Evolutionary conservation across 495 filamentous ascomycete species (phyloP), one percentile per base, ranked within the genome.

Genomic region (Copromyces sp.): DNA sequence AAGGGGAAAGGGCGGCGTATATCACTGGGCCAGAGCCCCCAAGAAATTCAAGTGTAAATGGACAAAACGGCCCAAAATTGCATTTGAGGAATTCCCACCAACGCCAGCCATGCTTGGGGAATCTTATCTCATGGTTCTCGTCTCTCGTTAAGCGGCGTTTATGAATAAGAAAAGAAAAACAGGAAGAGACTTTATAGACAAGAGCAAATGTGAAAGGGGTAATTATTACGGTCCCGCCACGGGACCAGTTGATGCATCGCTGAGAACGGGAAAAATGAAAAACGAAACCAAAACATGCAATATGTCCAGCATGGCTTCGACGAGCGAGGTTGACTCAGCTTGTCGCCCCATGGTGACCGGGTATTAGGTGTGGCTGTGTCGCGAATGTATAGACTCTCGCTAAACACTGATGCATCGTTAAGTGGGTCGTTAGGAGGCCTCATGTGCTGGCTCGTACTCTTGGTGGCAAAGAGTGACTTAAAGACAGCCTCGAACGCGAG

Each of bases 101-200:
- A 74, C 73, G 73, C 75, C 73, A 40, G 71, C 75, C 71, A 75
- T 76, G 75, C 75, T 73, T 65, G 61, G 68, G 68, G 47, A 69
- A 65, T 65, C 53, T 65, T 65, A 71, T 69, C 42, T 76, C 75
- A 74, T 76, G 70, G 71, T 73, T 65, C 70, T 73, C 75, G 68
- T 76, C 75, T 76, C 75, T 76, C 75, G 53, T 65, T 35, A 65
- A 65, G 53, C 29, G 53, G 53, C 29, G 65, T 76, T 39, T 74
- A 20, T 42, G 68, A 65, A 65, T 20, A 37, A 68, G 69, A 70
- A 41, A 68, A 73, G 14, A 5, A 53, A n/a, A 61, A 35, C 45
- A 39, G 71, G n/a, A 69, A 61, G 20, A 70, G 5, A 29, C 9
- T 70, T 68, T 70, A 73, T 20, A 65, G 70, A 73, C 44, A 73